Percentiles rank a stretch among this genome's conserved stretches.
These are phyloP conservation scores for Solanum pinnatisectum DNA, from an alignment of 257 asterid genomes.

Conservation along the genomic window DNA sequence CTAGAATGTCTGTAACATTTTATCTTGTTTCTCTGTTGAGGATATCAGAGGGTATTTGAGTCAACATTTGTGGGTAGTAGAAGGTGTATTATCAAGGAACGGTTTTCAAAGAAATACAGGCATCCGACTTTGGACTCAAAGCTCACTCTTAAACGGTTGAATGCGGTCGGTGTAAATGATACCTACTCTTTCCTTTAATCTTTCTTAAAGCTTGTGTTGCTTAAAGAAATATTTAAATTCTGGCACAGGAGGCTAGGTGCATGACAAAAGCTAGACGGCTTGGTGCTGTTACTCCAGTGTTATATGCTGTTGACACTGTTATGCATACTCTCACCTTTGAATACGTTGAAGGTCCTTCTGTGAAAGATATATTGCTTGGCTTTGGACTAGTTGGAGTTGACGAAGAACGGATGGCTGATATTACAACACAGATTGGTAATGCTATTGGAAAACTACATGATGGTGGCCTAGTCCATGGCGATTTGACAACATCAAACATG, in stretches of 20 bases:
- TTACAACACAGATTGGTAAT: slow-evolving; percentile 75
- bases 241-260: slow-evolving; percentile 88
- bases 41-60: slow-evolving; percentile 67
- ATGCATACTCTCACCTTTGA: slow-evolving; percentile 65
- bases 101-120: slow-evolving; percentile 86
- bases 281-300: slow-evolving; percentile 78
- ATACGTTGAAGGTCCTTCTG: slow-evolving; percentile 73
- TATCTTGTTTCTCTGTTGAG: not conserved
- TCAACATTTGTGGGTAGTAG: slow-evolving; percentile 71
- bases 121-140: slow-evolving; percentile 79
- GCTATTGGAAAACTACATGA: slow-evolving; percentile 83
- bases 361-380: slow-evolving; percentile 70
- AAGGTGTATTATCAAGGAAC: slow-evolving; percentile 74
- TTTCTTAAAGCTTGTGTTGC: slow-evolving; percentile 5
- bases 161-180: slow-evolving; percentile 59
- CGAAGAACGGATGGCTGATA: slow-evolving; percentile 58
- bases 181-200: not conserved
- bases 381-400: slow-evolving; percentile 58
- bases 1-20: not conserved
- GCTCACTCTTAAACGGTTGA: slow-evolving; percentile 75
- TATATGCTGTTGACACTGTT: slow-evolving; percentile 71
- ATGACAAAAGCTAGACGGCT: slow-evolving; percentile 85
- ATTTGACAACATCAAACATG: slow-evolving; percentile 97
- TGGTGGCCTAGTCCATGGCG: slow-evolving; percentile 93
- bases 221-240: not conserved